Base-by-base conservation (phyloP, 148 eudicot genomes). In the Persicaria tinctoria region DNA sequence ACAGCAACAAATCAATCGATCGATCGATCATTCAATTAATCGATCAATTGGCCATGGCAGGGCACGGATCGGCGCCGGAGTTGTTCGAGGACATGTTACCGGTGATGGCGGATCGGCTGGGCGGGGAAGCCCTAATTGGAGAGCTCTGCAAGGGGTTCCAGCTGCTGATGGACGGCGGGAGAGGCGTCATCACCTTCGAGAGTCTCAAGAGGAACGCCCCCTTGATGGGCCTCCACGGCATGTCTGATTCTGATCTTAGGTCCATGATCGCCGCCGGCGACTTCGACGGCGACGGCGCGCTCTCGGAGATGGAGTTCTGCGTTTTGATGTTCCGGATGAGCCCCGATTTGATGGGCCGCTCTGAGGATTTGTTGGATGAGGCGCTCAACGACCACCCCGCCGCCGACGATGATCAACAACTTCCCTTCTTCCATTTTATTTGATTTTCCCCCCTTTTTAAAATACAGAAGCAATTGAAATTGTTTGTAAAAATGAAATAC, bases 241-340 rank as follows among this genome's bases (percentile, higher is more conserved):
- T 88, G 48, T 78, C 73, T 1, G 97, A 92, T 68, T 87, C 83
- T 1, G 97, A 92, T 78, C 79, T 92, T 23, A 3, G 70, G 49
- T 74, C 82, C 4, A 92, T 92, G 96, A 13, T 92, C 17, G 80
- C 32, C 32, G 91, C 88, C 80, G 97, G 96, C 1, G 97, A 92
- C 78, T 76, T 77, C 46, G 92, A 92, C 70, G 95, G 91, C 0
- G 96, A 92, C 80, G 93, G 89, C 0, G 90, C 82, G 0, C 79
- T 90, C 0, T 88, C 73, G 73, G 80, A 92, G 81, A 92, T 90
- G 96, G 97, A 92, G 68, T 92, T 92, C 73, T 92, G 97, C 47
- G 96, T 90, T 10, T 80, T 92, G 75, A 92, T 92, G 97, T 90
- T 92, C 74, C 89, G 89, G 80, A 78, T 90, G 69, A 92, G 97